phyloP scores from a whole-genome alignment of 2,329 filamentous ascomycete species.

The Lomentospora prolificans region DNA sequence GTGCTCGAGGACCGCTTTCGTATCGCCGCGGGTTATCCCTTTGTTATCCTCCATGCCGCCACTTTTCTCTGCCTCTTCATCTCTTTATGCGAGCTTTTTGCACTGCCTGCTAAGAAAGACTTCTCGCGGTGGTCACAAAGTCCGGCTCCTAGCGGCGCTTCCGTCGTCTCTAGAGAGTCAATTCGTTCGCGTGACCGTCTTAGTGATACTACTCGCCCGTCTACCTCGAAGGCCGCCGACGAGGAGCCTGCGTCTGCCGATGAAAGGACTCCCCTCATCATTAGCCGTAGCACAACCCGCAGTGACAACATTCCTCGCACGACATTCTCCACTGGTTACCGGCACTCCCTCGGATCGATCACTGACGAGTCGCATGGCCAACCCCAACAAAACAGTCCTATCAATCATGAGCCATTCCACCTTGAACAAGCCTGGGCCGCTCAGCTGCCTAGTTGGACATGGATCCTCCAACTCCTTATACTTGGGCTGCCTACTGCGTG shows the following conservation, averaged over 20 bases:
- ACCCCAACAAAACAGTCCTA: neutral
- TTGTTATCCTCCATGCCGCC: constrained; percentile 69
- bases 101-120: constrained; percentile 59
- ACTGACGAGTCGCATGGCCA: constrained; percentile 4
- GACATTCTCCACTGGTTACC: constrained; percentile 47
- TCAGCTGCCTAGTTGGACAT: constrained; percentile 70
- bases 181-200: neutral
- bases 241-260: constrained; percentile 1
- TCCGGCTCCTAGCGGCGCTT: neutral
- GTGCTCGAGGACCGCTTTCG: constrained; percentile 67
- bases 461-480: constrained; percentile 77
- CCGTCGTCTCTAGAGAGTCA: neutral
- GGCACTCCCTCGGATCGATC: constrained; percentile 33
- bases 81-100: constrained; percentile 70
- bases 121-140: constrained; percentile 44
- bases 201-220: constrained; percentile 5
- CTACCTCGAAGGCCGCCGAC: constrained; percentile 4
- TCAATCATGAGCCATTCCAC: neutral
- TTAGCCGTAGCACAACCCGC: neutral
- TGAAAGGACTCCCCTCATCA: constrained; percentile 7
- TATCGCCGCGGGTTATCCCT: constrained; percentile 67
- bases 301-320: neutral
- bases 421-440: constrained; percentile 78
- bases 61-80: constrained; percentile 67
- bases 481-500: constrained; percentile 70